Conservation (phyloP, 805 yeast genomes). For the Yamadazyma olivae region DNA sequence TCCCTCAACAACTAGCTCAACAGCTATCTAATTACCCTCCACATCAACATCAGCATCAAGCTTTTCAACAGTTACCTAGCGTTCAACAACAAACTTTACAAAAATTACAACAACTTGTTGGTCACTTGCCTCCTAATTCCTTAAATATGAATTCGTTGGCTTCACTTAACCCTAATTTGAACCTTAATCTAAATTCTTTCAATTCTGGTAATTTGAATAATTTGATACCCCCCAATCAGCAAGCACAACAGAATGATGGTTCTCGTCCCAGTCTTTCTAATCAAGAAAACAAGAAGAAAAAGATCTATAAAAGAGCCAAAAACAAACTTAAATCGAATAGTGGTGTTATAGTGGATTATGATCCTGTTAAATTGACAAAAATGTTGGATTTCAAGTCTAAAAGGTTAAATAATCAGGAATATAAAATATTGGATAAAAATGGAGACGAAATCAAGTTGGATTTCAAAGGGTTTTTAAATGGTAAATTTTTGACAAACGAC, state of each 20-base stretch:
- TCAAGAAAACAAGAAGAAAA: not conserved
- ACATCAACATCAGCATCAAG: too few relatives aligned
- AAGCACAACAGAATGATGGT: too few relatives aligned
- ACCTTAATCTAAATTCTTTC: not conserved
- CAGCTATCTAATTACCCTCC: too few relatives aligned
- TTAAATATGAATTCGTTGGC: not conserved
- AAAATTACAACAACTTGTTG: constrained; percentile 5
- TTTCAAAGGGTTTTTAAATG: constrained; percentile 39
- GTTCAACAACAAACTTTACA: too few relatives aligned
- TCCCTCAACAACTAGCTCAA: too few relatives aligned
- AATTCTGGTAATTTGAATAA: not conserved
- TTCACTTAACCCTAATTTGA: not conserved
- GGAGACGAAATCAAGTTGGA: constrained; percentile 22
- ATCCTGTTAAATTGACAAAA: constrained; percentile 20
- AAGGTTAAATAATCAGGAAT: constrained; percentile 14
- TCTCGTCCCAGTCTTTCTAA: too few relatives aligned
- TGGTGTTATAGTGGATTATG: constrained; percentile 21
- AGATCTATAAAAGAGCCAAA: constrained; percentile 1
- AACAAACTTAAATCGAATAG: constrained; percentile 3
- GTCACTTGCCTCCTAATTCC: constrained; percentile 1
- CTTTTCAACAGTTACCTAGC: too few relatives aligned
- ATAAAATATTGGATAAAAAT: constrained; percentile 27
- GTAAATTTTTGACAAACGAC: constrained; percentile 41
- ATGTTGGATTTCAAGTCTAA: constrained; percentile 26
- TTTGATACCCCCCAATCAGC: not conserved